Base-by-base conservation (phyloP, 257 asterid genomes). In the Eustoma russellianum region DNA sequence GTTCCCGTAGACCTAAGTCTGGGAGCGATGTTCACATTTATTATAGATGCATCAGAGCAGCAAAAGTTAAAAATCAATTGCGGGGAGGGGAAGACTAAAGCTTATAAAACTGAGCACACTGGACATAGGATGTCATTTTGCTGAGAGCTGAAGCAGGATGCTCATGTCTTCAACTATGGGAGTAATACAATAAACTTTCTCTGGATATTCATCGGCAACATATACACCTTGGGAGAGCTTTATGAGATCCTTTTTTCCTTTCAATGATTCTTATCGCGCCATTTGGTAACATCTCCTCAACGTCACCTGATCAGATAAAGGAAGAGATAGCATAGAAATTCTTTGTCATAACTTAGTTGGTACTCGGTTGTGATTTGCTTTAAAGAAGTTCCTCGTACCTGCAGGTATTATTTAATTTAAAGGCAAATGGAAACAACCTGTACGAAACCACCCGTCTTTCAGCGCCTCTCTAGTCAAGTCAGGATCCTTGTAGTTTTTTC, bases 151-250 rank as follows among this genome's bases (percentile, higher is more conserved):
- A 38, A 38, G 45, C 14, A 0, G 24, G 59, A 58, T 56, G 24
- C 94, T 81, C 66, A 90, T 96, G 68, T 87, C 98, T 73, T 91
- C 98, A 38, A 87, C 69, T 16, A 79, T 66, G 28, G 98, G 94
- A n/a, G 96, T 78, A 47, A 91, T 81, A 41, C 83, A 71, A 60
- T 82, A 91, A 35, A 91, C 86, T 68, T 87, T 91, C 14, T 91
- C 98, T 33, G 87, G 88, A 76, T 82, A 86, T 48, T 91, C 98
- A 10, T 87, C 59, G 44, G 96, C 98, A 66, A 91, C 96, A 52
- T 91, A 91, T 76, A 87, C 98, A 53, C 98, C 98, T 65, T 84
- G 98, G 48, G 96, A 84, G 30, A 87, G 80, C 66, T 91, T 91
- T 2, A 91, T 77, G 0, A 91, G 92, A 73, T 91, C 82, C 74